Evolutionary conservation across 768 basidiomycete species (phyloP).

Genomic region (Sarcodon aspratus): DNA sequence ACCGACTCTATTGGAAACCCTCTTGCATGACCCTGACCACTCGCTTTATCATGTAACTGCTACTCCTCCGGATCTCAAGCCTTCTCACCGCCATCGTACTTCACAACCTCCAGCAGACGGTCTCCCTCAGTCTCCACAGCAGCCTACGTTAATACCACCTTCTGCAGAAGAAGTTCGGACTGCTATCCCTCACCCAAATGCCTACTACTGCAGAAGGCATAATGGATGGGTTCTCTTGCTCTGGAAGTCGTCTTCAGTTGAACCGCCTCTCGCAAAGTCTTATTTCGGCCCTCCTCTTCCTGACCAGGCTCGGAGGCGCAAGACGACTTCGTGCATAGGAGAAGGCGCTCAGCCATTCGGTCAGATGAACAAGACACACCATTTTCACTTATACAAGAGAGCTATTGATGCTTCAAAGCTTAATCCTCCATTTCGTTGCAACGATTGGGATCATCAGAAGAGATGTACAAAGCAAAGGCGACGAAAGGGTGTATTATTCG

Average conservation of each 20-base stretch:
- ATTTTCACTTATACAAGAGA: slow-evolving; percentile 66
- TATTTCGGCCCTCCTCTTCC: slow-evolving; percentile 33
- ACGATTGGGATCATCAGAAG: slow-evolving; percentile 46
- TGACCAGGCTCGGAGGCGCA: slow-evolving; percentile 37
- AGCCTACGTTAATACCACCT: slow-evolving; percentile 14
- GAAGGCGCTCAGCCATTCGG: slow-evolving; percentile 35
- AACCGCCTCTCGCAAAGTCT: slow-evolving; percentile 42
- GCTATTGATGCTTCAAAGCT: slow-evolving; percentile 63
- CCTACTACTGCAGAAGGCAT: slow-evolving; percentile 71
- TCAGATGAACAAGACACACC: slow-evolving; percentile 55
- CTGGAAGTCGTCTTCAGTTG: slow-evolving; percentile 23
- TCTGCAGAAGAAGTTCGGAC: slow-evolving; percentile 43
- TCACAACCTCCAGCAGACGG: slow-evolving; percentile 2
- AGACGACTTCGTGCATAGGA: slow-evolving; percentile 39
- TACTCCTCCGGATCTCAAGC: slow-evolving; percentile 20
- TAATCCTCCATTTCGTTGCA: slow-evolving; percentile 43
- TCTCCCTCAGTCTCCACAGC: slow-evolving; percentile 9
- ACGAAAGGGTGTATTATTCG: slow-evolving; percentile 31
- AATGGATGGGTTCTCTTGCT: slow-evolving; percentile 74
- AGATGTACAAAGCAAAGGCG: slow-evolving; percentile 37
- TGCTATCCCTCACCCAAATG: slow-evolving; percentile 53
- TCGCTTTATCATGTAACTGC: slow-evolving; percentile 52
- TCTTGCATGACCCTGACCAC: slow-evolving; percentile 64
- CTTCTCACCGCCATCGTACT: slow-evolving; percentile 9
- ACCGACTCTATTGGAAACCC: slow-evolving; percentile 54